Conservation (phyloP, 2,329 filamentous ascomycete genomes). For the Colletotrichum gigasporum region DNA sequence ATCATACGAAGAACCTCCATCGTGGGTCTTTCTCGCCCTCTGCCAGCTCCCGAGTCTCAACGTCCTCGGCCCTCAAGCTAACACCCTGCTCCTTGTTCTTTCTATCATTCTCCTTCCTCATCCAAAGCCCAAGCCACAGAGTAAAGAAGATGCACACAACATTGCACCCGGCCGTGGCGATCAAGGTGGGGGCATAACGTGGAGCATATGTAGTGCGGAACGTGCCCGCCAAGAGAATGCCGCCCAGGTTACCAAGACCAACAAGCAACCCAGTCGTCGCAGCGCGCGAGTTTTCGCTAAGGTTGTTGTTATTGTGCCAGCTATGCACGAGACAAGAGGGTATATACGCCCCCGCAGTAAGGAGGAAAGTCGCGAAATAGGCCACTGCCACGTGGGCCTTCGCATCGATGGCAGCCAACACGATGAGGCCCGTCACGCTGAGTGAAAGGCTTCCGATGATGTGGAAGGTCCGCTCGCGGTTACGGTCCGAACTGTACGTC, state of each 20-base stretch:
- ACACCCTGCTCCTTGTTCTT: slow-evolving; percentile 48
- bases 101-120: slow-evolving; percentile 53
- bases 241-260: slow-evolving; percentile 59
- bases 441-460: slow-evolving; percentile 48
- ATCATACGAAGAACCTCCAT: slow-evolving; percentile 46
- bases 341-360: slow-evolving; percentile 57
- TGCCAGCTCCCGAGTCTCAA: slow-evolving; percentile 48
- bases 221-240: slow-evolving; percentile 45
- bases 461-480: slow-evolving; percentile 56
- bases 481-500: slow-evolving; percentile 53
- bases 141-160: slow-evolving; percentile 50
- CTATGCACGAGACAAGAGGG: slow-evolving; percentile 60
- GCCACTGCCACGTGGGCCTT: slow-evolving; percentile 49
- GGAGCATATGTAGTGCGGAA: slow-evolving; percentile 59
- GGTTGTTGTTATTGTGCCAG: slow-evolving; percentile 55
- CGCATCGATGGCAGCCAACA: slow-evolving; percentile 49
- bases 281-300: slow-evolving; percentile 54
- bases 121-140: slow-evolving; percentile 51
- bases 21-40: slow-evolving; percentile 47
- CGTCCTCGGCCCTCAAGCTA: slow-evolving; percentile 45
- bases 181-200: slow-evolving; percentile 56
- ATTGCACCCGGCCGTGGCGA: slow-evolving; percentile 51
- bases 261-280: slow-evolving; percentile 56
- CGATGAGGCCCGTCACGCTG: slow-evolving; percentile 53
- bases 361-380: slow-evolving; percentile 60